phyloP scores from a whole-genome alignment of 2,329 filamentous ascomycete genomes.

The Botrytis tulipae region DNA sequence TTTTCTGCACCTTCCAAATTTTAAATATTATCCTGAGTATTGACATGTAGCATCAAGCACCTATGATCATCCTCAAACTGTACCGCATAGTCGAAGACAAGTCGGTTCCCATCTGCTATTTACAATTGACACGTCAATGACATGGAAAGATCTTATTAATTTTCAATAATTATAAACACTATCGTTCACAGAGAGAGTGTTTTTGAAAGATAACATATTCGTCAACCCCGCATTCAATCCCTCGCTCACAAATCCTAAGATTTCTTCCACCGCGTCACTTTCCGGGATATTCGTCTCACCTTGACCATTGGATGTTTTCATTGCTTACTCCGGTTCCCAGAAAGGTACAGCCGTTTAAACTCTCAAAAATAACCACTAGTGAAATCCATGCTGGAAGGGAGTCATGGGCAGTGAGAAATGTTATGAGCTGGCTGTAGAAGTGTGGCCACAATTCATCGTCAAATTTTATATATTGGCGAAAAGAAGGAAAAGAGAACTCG shows the following conservation, averaged over 20 bases:
- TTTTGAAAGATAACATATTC: not conserved
- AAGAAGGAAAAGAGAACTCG: not conserved
- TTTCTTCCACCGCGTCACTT: not conserved
- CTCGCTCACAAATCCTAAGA: not conserved
- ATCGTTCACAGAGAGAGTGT: not conserved
- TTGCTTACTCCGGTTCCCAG: not conserved
- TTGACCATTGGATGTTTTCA: not conserved
- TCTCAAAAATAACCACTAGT: not conserved
- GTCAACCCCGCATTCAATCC: not conserved
- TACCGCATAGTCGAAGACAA: not conserved
- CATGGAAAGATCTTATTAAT: not conserved
- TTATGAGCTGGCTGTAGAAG: not conserved
- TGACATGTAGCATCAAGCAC: not conserved
- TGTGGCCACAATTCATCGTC: not conserved
- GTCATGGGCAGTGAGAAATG: not conserved
- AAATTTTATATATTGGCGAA: not conserved
- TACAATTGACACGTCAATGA: not conserved
- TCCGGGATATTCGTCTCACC: not conserved
- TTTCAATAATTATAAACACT: no score
- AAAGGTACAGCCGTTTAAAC: not conserved
- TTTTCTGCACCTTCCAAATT: not conserved
- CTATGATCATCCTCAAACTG: not conserved
- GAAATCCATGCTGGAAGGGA: no score
- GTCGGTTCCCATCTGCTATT: not conserved
- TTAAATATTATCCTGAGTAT: not conserved